phyloP scores from a whole-genome alignment of 257 asterid species.

The Nicotiana undulata region DNA sequence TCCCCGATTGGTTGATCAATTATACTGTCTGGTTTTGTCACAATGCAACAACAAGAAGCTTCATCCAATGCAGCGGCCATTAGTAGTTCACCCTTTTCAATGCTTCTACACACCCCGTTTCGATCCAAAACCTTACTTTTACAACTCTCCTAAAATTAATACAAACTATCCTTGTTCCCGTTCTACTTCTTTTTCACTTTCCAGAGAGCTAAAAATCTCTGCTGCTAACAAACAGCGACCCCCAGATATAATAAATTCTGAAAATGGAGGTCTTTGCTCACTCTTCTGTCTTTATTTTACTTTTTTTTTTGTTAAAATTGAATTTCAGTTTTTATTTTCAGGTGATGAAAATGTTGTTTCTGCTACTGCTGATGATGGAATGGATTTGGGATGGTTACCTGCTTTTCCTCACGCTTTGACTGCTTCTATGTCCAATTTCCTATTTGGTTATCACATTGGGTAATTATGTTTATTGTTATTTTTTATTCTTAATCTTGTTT shows the following conservation, averaged over 20 bases:
- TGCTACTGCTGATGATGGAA: constrained; percentile 43
- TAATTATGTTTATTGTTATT: constrained; percentile 7
- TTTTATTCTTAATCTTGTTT: background rate
- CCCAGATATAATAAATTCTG: background rate
- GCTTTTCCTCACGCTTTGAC: constrained; percentile 60
- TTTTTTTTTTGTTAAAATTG: constrained; percentile 7
- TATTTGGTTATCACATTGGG: constrained; percentile 92
- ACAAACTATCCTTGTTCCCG: constrained; percentile 16
- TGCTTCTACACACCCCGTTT: background rate
- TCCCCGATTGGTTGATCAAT: background rate
- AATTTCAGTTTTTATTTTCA: constrained; percentile 5
- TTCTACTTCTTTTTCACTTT: constrained; percentile 23
- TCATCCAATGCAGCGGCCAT: background rate
- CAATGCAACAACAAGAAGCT: background rate
- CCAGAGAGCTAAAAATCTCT: constrained; percentile 21
- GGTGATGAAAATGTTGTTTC: constrained; percentile 30
- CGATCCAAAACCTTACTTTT: background rate
- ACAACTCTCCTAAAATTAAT: background rate
- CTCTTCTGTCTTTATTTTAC: background rate
- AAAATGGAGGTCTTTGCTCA: background rate
- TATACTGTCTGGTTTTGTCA: background rate
- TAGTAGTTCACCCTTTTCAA: background rate
- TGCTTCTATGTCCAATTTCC: constrained; percentile 88
- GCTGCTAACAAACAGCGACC: constrained; percentile 23
- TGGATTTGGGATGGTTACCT: constrained; percentile 72